Evolutionary conservation across 352 stramenopile genomes (phyloP), one percentile per base, ranked within the genome.

Genomic region (Phytophthora pseudosyringae): DNA sequence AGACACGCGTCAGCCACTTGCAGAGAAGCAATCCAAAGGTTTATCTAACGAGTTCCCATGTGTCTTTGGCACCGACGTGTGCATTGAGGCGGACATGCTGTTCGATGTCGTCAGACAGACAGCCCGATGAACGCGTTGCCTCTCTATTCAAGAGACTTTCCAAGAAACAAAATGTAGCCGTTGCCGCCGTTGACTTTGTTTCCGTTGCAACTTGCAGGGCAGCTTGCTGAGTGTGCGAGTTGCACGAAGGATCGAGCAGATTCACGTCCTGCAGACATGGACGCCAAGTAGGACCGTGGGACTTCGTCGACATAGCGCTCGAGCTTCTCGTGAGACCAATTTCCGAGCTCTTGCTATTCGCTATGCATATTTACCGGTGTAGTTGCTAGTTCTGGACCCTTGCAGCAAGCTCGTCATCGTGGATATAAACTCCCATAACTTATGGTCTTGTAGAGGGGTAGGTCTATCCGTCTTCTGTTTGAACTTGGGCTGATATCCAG

Each of bases 401-500:
- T 21, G 21, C 21, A 21, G 21, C 21, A 21, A 21, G 21, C 21
- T 21, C 21, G 21, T 21, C 21, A 21, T 1, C 21, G 21, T 21
- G 21, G 21, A 2, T 21, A 21, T 21, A 21, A 21, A 21, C 21
- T 21, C 21, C 21, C 21, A 21, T 21, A 21, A 21, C 21, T 21
- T 21, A 21, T 21, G 21, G 21, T 21, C 21, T 21, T 21, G 21
- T 21, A 64, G 6, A 70, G 60, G 53, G 52, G 36, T 55, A 56
- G 51, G 59, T 51, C 55, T 53, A 55, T 47, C 50, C 21, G 21
- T 43, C 28, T 51, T 35, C 50, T 55, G 48, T 71, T 67, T 57
- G 55, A 60, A 65, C 48, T 63, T 67, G 62, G 41, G 58, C 36
- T 13, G 41, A 62, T 62, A 58, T 59, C 57, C 43, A 50, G 50